These are phyloP conservation scores for Colletotrichum graminicola DNA, from an alignment of 2,329 filamentous ascomycete genomes.

Conservation along the genomic window DNA sequence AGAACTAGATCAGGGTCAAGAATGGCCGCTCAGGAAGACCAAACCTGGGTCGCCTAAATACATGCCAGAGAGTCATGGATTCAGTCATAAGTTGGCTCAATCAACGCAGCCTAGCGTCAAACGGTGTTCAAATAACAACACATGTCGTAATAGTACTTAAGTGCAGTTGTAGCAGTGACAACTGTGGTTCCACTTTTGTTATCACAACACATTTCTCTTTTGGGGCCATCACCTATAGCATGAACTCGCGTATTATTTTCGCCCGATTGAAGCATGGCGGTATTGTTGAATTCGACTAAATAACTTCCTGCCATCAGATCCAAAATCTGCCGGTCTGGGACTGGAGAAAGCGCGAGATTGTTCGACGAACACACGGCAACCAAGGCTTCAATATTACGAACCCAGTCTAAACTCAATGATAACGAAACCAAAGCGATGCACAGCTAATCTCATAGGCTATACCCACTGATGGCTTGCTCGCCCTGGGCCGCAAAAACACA, in stretches of 20 bases:
- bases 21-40: too few species aligned
- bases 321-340: neutral
- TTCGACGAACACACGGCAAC: neutral
- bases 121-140: too few species aligned
- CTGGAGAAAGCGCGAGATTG: too few species aligned
- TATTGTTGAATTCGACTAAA: neutral
- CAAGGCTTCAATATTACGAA: neutral
- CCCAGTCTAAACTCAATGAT: neutral
- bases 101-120: neutral
- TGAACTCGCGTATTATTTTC: neutral
- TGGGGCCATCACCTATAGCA: too few species aligned
- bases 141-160: too few species aligned
- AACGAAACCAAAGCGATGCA: too few species aligned
- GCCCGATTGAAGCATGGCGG: neutral
- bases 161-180: too few species aligned
- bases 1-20: too few species aligned
- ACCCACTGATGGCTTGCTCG: neutral
- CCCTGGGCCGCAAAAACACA: too few species aligned
- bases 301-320: neutral
- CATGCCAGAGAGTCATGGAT: too few species aligned
- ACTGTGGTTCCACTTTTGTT: too few species aligned
- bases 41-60: neutral
- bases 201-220: too few species aligned
- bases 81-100: neutral
- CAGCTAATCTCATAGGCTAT: neutral